These are phyloP conservation scores for Colletotrichum eremochloae DNA, from an alignment of 2,329 filamentous ascomycete genomes.

Conservation along the genomic window DNA sequence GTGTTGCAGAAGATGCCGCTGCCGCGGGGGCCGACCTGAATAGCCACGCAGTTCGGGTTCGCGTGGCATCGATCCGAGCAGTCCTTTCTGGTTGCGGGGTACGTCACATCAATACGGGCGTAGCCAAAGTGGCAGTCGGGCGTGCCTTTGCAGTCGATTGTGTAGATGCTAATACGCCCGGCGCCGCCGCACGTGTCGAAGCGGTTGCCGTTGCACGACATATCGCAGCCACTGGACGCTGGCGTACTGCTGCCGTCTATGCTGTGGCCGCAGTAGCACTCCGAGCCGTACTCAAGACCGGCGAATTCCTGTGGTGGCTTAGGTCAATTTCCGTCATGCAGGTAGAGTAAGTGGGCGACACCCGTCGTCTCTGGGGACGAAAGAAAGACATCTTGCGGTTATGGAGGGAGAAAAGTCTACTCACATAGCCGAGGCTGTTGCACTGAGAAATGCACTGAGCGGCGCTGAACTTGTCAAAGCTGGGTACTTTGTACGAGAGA, in stretches of 20 bases:
- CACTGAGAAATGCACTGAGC: constrained; percentile 20
- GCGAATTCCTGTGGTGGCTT: constrained; percentile 51
- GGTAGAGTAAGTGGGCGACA: not conserved
- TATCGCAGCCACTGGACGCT: constrained; percentile 58
- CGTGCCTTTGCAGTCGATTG: too few species aligned
- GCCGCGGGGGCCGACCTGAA: not conserved
- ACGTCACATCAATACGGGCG: accelerated
- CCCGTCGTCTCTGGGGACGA: not conserved
- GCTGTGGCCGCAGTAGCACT: constrained; percentile 66
- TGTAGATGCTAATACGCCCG: constrained; percentile 56
- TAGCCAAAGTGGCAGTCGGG: not conserved
- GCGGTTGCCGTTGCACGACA: constrained; percentile 65
- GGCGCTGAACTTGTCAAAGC: constrained; percentile 10
- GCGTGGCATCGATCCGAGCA: too few species aligned
- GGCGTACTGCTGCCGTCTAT: constrained; percentile 54
- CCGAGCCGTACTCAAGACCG: constrained; percentile 64
- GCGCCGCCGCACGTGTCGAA: constrained; percentile 59
- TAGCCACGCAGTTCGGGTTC: not conserved
- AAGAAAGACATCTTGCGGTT: not conserved
- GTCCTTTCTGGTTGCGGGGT: too few species aligned
- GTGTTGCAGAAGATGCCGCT: not conserved
- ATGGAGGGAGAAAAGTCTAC: not conserved
- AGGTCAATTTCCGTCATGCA: not conserved
- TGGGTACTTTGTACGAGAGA: constrained; percentile 13
- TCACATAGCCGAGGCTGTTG: constrained; percentile 5